Base-by-base conservation (phyloP, 139 green algal genomes). In the Micromonas commoda region DNA sequence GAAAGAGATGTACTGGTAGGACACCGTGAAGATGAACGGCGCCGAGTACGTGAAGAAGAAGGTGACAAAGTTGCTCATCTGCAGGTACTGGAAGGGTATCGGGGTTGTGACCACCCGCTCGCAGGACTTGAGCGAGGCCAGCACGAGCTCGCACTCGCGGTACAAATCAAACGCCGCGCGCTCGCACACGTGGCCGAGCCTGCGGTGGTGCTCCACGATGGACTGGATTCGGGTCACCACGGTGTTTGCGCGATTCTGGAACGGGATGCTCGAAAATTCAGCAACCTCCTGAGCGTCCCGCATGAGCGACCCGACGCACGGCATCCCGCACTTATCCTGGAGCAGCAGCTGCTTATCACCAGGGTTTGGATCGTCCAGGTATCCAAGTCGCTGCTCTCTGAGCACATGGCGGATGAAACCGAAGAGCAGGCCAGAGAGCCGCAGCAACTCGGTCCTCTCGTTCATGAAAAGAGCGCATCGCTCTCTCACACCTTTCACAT, bases 71-170 rank as follows among this genome's bases (percentile, higher is more conserved):
- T 69, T 35, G n/a, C 61, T 19, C 29, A 77, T 77, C 23, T 77
- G 70, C 19, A 77, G 6, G 70, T 77, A 77, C 70, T 77, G 70
- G 39, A 51, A 77, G 13, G 70, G 70, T 33, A 77, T 65, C n/a
- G 24, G 24, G 6, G 70, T 77, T 6, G 70, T 66, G 19, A 77
- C 70, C 6, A 77, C 29, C 35, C 70, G 70, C 70, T 77, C 70
- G 29, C 70, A 77, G 13, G 24, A 4, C 33, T 77, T 77, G 19
- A 77, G 34, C 6, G 39, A 29, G 6, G 26, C 29, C 16, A 77
- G 29, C 70, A 34, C 70, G 0, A 35, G 26, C 70, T 77, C 20
- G 60, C 45, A 35, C 28, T 78, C n/a, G 26, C 33, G 24, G 54
- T 70, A 78, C 29, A 45, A 32, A 9, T 78, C 72, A 3, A 78